Percentiles rank a stretch among this genome's conserved stretches.
Conservation (phyloP, 2,329 filamentous ascomycete species). For the Aureobasidium sp. region DNA sequence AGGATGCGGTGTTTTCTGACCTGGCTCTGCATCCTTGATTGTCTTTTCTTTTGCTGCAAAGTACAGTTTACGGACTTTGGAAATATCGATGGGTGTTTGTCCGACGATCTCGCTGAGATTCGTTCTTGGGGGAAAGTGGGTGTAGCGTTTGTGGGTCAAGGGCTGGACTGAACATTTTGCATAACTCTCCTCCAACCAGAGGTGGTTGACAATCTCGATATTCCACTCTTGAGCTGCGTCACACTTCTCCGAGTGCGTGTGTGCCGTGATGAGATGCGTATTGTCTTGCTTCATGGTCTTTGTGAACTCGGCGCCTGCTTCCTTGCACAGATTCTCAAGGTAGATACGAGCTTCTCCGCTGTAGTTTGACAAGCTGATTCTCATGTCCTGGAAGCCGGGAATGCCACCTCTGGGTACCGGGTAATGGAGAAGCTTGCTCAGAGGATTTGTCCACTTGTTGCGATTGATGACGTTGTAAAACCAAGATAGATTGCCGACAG, state of each 20-base stretch:
- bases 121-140: constrained; percentile 86
- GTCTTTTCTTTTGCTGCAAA: constrained; percentile 43
- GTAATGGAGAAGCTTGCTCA: constrained; percentile 88
- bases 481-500: constrained; percentile 95
- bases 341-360: constrained; percentile 94
- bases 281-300: constrained; percentile 97
- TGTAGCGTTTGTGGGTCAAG: constrained; percentile 79
- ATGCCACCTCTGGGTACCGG: constrained; percentile 82
- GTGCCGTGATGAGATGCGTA: constrained; percentile 94
- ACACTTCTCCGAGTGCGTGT: constrained; percentile 92
- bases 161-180: constrained; percentile 84
- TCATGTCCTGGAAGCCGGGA: constrained; percentile 78
- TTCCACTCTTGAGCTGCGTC: constrained; percentile 94
- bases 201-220: constrained; percentile 89
- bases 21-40: constrained; percentile 7
- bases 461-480: constrained; percentile 91
- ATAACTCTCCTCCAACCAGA: constrained; percentile 99
- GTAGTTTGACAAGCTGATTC: constrained; percentile 96
- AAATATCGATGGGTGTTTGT: constrained; percentile 83
- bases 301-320: constrained; percentile 88
- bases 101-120: constrained; percentile 96
- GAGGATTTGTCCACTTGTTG: constrained; percentile 89
- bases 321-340: constrained; percentile 89
- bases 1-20: constrained; percentile 13
- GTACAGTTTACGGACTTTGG: constrained; percentile 76